Conservation (phyloP, 208 protist species). For the Leishmania tarentolae region DNA sequence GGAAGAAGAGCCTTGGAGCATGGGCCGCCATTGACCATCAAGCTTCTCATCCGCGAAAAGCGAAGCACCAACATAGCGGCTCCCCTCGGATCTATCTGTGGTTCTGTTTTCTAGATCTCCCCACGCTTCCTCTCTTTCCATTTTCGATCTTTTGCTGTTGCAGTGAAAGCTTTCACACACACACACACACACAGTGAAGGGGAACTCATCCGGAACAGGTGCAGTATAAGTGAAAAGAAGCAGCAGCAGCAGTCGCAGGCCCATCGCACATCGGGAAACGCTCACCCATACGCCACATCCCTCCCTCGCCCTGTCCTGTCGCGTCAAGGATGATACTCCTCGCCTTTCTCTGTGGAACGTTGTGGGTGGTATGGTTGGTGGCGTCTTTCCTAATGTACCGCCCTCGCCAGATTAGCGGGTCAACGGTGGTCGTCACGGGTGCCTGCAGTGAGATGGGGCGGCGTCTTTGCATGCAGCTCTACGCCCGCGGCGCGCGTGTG, state of each 20-base stretch:
- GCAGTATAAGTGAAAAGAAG: neutral
- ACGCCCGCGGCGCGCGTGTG: constrained; percentile 44
- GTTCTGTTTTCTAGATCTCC: neutral
- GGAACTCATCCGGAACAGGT: neutral
- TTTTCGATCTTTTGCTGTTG: too few relatives aligned
- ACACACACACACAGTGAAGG: neutral
- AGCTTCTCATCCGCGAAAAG: neutral
- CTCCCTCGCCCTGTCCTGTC: neutral
- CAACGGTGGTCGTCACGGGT: constrained; percentile 67
- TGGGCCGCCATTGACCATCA: neutral
- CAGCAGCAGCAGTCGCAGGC: neutral
- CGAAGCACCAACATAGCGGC: too few relatives aligned
- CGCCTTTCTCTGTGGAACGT: constrained; percentile 39
- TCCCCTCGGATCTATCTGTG: neutral
- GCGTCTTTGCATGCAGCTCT: constrained; percentile 48
- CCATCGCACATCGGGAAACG: neutral
- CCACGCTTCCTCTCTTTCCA: neutral
- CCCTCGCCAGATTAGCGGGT: constrained; percentile 32
- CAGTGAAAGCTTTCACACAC: neutral
- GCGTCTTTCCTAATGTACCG: constrained; percentile 50
- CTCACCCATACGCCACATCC: constrained; percentile 3
- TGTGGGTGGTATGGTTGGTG: constrained; percentile 57
- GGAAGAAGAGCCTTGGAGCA: neutral
- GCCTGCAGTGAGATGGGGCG: constrained; percentile 51
- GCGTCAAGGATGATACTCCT: constrained; percentile 61